Evolutionary conservation across 768 basidiomycete genomes (phyloP), one percentile per base, ranked within the genome.

Genomic region (Boletus edulis): DNA sequence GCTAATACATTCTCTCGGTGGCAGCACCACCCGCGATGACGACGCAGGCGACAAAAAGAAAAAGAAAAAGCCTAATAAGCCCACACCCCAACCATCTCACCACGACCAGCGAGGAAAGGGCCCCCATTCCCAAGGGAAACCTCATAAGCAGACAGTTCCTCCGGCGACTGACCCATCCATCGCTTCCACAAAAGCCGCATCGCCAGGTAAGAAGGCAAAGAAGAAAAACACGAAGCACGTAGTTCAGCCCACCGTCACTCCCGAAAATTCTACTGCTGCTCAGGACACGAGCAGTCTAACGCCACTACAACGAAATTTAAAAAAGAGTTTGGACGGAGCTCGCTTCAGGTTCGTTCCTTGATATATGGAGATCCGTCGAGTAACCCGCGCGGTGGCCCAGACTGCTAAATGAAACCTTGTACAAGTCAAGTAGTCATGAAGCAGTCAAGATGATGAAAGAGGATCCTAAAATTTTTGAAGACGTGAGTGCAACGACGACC

Each of bases 371-470:
- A 40, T 50, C 5, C 24, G 27, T 44, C n/a, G 5, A 32, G 44
- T 70, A 27, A 68, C 43, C 39, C 35, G 20, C 34, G 32, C 15
- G 24, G 18, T 15, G 18, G 17, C 46, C 44, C 57, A 93, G 95
- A 64, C 81, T 90, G 76, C 88, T 98, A 52, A 99, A 99, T 67
- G 95, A 98, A 74, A 81, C 79, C 38, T 75, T 99, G 31, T 99
- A 99, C 75, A 96, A 94, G 60, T 87, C 87, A 1, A 82, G 84
- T 51, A 92, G 94, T 63, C 73, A 69, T 35, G 77, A 87, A 41
- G 91, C 93, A 14, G 81, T 81, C 57, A 73, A 81, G 54, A 83
- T 97, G 83, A 92, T 98, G 87, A 82, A 81, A 67, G 80, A 87
- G 31, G 89, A 96, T 67, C 87, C 90, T 9, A 80, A 78, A 32